Percentiles rank a stretch among this genome's conserved stretches.
Evolutionary conservation across 352 stramenopile genomes (phyloP).

Genomic region (Pythium periplocum): DNA sequence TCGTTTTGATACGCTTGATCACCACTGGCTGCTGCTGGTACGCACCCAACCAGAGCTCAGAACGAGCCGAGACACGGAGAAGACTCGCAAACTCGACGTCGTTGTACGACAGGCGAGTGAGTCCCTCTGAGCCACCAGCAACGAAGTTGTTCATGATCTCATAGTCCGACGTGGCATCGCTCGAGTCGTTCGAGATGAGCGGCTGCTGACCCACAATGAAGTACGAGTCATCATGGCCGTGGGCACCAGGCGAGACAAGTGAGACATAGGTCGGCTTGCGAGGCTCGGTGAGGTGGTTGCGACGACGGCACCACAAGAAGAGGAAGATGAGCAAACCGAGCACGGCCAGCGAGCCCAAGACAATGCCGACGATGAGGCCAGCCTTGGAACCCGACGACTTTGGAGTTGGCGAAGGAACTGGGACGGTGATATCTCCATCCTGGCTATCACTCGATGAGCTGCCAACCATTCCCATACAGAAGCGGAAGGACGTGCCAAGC

Average conservation of each 20-base stretch:
- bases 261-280: slow-evolving; percentile 22
- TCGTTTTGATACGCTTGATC: slow-evolving; percentile 82
- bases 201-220: neutral
- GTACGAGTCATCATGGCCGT: slow-evolving; percentile 9
- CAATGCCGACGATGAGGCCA: slow-evolving; percentile 15
- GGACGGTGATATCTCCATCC: slow-evolving; percentile 2
- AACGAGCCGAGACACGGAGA: slow-evolving; percentile 63
- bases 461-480: slow-evolving; percentile 31
- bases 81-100: slow-evolving; percentile 71
- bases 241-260: slow-evolving; percentile 10
- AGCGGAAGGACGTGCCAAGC: slow-evolving; percentile 54
- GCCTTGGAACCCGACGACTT: slow-evolving; percentile 5
- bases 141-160: slow-evolving; percentile 55
- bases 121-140: slow-evolving; percentile 58
- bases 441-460: slow-evolving; percentile 3
- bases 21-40: slow-evolving; percentile 58
- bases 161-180: slow-evolving; percentile 50
- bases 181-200: slow-evolving; percentile 62
- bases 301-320: slow-evolving; percentile 12
- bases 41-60: slow-evolving; percentile 71
- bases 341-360: slow-evolving; percentile 11
- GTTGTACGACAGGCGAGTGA: slow-evolving; percentile 63
- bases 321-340: slow-evolving; percentile 9
- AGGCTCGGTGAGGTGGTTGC: slow-evolving; percentile 10
- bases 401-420: neutral